Evolutionary conservation across 2,329 filamentous ascomycete species (phyloP).

Genomic region (Aspergillus costaricaensis): DNA sequence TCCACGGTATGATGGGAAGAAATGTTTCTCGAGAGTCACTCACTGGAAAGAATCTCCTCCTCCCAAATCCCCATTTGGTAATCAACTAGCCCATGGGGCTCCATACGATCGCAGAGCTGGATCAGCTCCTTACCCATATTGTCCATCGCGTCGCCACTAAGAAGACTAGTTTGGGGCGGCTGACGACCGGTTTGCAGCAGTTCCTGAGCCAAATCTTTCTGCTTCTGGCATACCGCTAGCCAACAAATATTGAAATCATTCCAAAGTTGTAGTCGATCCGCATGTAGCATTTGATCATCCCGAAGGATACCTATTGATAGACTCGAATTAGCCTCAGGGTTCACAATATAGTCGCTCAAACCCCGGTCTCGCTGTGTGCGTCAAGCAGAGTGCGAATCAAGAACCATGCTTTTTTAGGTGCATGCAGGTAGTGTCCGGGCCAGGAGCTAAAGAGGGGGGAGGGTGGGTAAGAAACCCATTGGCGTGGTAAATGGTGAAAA

Average conservation of each 20-base stretch:
- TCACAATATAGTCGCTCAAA: neutral
- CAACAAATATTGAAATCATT: conserved; percentile 92
- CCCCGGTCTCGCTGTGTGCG: neutral
- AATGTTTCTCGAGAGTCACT: conserved; percentile 39
- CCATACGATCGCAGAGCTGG: conserved; percentile 79
- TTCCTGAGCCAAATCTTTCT: conserved; percentile 70
- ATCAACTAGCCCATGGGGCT: conserved; percentile 91
- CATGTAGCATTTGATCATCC: conserved; percentile 75
- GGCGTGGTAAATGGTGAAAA: conserved; percentile 22
- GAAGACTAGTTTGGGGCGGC: conserved; percentile 60
- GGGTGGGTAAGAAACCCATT: neutral
- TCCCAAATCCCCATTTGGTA: conserved; percentile 98
- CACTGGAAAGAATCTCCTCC: conserved; percentile 83
- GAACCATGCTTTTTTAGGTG: neutral
- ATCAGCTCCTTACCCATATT: conserved; percentile 82
- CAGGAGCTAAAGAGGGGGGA: neutral
- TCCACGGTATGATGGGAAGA: neutral
- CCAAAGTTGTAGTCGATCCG: conserved; percentile 82
- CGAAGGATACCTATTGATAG: conserved; percentile 69
- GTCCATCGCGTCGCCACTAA: conserved; percentile 69
- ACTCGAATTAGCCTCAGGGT: conserved; percentile 11
- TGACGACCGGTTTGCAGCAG: conserved; percentile 61
- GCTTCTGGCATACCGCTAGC: conserved; percentile 79
- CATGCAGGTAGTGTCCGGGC: conserved; percentile 3
- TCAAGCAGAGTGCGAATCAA: neutral